Evolutionary conservation across 306 rosid species (phyloP), one percentile per base, ranked within the genome.

Genomic region (Canavalia ensiformis): DNA sequence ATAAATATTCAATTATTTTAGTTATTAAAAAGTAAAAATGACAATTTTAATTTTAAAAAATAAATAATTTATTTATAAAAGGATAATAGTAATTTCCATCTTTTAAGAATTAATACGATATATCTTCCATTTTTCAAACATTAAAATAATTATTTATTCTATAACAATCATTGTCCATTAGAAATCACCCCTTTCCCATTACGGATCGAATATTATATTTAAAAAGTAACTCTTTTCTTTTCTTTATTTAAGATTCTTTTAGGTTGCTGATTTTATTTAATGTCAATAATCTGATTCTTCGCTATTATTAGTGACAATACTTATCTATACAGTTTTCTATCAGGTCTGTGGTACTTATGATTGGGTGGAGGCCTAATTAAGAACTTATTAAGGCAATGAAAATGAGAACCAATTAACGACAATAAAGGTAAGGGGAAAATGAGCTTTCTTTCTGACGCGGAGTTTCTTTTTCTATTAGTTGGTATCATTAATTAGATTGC

Each of bases 331-430:
- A 41, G 34, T 66, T 66, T n/a, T 67, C 28, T 39, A 39, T 13
- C 5, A 37, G 69, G 69, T 66, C 51, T 42, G 10, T 45, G 5
- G 57, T 3, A 7, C 7, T 70, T 33, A 70, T 70, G 46, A 70
- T 70, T 70, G 47, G 62, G 30, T 34, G 13, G 7, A 34, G 58
- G 58, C 45, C 33, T 50, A 13, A 12, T 30, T 50, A 13, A 12
- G 59, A 70, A 50, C n/a, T 70, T 33, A 70, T 50, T 13, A 28
- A 68, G 41, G 56, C 74, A 28, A 68, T 44, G 56, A 46, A 44
- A 50, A 33, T 31, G 13, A 70, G 44, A 50, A 70, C 47, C 60
- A 70, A 49, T 4, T 60, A 12, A 49, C 33, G 12, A 70, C 75
- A 46, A 68, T 11, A 42, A 67, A 44, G 55, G 73, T 10, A 62